These are phyloP conservation scores for Salix purpurea DNA, from an alignment of 345 rosid genomes.

Conservation along the genomic window DNA sequence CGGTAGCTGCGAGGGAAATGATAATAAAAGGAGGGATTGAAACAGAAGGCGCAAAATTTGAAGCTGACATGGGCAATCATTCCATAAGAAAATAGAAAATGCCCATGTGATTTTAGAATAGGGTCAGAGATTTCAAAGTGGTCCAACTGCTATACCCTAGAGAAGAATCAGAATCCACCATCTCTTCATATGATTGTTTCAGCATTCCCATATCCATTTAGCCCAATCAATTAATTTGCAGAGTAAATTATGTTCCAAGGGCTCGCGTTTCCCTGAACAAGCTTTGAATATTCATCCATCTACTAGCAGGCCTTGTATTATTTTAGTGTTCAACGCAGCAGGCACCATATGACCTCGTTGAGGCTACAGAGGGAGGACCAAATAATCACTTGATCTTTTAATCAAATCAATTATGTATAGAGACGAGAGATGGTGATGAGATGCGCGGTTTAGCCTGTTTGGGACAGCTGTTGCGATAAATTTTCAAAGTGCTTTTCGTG, in stretches of 20 bases:
- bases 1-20: not conserved
- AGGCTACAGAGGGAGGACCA: not conserved
- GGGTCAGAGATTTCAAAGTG: slow-evolving; percentile 18
- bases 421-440: slow-evolving; percentile 8
- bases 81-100: not conserved
- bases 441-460: not conserved
- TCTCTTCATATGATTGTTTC: slow-evolving; percentile 42
- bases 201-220: slow-evolving; percentile 24
- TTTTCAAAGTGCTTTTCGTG: too few relatives aligned
- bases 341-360: not conserved
- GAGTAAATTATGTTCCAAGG: not conserved
- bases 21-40: not conserved
- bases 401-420: not conserved
- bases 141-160: slow-evolving; percentile 28
- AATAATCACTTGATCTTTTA: not conserved
- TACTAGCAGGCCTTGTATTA: not conserved
- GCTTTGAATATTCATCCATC: slow-evolving; percentile 13
- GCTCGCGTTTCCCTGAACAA: slow-evolving; percentile 12
- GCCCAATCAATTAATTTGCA: slow-evolving; percentile 22
- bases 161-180: slow-evolving; percentile 41
- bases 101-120: slow-evolving; percentile 19
- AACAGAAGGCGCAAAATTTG: slow-evolving; percentile 3
- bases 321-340: too few relatives aligned
- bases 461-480: not conserved
- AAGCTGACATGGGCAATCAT: not conserved